Conservation (phyloP, 2,329 filamentous ascomycete genomes). For the Delphinella strobiligena region DNA sequence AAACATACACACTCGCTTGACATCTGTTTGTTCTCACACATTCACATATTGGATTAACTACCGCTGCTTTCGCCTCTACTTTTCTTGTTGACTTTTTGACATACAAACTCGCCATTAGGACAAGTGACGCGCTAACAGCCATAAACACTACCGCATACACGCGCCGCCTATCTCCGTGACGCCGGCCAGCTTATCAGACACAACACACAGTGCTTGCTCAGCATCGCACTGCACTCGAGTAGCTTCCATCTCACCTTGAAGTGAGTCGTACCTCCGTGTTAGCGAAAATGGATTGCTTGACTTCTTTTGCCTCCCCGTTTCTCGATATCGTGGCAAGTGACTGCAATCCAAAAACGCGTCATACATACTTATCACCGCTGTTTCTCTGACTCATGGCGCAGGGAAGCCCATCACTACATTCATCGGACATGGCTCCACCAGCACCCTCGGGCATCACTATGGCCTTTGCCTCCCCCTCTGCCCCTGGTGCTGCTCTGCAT, state of each 20-base stretch:
- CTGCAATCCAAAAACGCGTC: no score
- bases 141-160: background rate
- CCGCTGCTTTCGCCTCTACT: background rate
- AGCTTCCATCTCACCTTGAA: slow-evolving; percentile 13
- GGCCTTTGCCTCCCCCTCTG: slow-evolving; percentile 20
- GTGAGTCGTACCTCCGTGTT: no score
- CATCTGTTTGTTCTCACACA: background rate
- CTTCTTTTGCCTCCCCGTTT: no score
- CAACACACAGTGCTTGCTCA: slow-evolving; percentile 1
- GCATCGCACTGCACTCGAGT: slow-evolving; percentile 3
- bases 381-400: slow-evolving; percentile 12
- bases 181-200: background rate
- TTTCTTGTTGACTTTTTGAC: background rate
- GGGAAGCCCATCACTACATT: slow-evolving; percentile 21
- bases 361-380: slow-evolving; percentile 9
- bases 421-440: slow-evolving; percentile 19
- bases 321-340: no score
- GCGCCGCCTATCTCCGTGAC: background rate
- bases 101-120: background rate
- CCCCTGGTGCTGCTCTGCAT: slow-evolving; percentile 6
- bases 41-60: no score
- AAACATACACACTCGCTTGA: background rate
- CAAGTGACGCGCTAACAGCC: background rate
- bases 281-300: no score
- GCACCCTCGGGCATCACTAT: slow-evolving; percentile 17